Evolutionary conservation across 2,329 filamentous ascomycete species (phyloP), one percentile per base, ranked within the genome.

Genomic region (Microcyclospora tardicrescens): DNA sequence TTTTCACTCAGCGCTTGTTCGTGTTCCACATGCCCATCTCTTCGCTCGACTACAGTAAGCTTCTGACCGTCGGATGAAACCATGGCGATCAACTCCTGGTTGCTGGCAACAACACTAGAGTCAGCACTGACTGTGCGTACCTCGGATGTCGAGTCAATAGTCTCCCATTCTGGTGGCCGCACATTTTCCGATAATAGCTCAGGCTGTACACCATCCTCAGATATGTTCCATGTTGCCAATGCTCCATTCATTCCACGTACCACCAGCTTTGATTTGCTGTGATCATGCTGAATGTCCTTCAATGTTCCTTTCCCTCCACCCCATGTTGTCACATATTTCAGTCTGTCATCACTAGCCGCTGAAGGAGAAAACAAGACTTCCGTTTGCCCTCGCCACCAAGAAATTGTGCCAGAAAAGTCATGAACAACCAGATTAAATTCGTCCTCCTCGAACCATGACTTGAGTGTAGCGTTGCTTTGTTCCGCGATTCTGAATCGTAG

Each of bases 341-440:
- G 35, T 9, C 54, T 40, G 9, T 54, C 48, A 5, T 29, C 29
- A 6, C 50, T 51, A 19, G 46, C 16, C 1, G 46, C 43, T 12
- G 55, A 52, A 2, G 83, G 79, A 52, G 93, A 85, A 46, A 98
- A 80, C 11, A 96, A 66, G 37, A 81, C 73, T 41, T 87, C 82
- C 16, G 94, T 71, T 47, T 79, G 77, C 34, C 79, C 79, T 48
- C 86, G 77, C 55, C 86, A 84, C 61, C 87, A 82, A 38, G 84
- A 79, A 44, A 98, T 78, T 41, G 77, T 75, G 9, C 89, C 89
- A 53, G 91, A 81, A 49, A 94, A 89, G 47, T 82, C 77, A 58
- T 98, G 89, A 5, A 84, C 65, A 10, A 96, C 64, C 15, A 98
- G 61, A 19, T 56, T 48, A 9, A 61, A 35, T 10, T 44, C 40